A percentile compares a stretch with the other conserved stretches of the same genome.
phyloP scores from a whole-genome alignment of 148 eudicot species.

The Chenopodium quinoa region DNA sequence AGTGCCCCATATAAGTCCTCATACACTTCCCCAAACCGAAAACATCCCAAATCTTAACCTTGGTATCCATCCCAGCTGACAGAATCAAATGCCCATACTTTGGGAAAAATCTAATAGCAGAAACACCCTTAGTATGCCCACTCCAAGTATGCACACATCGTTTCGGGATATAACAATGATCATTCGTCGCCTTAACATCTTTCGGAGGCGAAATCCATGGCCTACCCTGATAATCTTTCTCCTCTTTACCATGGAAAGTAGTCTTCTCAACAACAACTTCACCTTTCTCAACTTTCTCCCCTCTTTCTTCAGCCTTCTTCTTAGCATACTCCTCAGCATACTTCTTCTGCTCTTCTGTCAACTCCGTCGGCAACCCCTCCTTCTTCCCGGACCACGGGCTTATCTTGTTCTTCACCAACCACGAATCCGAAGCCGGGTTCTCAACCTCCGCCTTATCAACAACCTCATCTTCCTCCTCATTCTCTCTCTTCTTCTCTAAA shows the following conservation, averaged over 20 bases:
- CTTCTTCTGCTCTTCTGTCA: constrained; percentile 94
- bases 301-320: constrained; percentile 72
- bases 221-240: constrained; percentile 91
- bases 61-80: constrained; percentile 87
- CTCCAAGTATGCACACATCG: constrained; percentile 89
- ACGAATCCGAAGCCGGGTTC: constrained; percentile 68
- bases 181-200: constrained; percentile 68
- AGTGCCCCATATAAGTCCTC: constrained; percentile 97
- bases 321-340: constrained; percentile 86
- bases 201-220: constrained; percentile 92
- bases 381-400: constrained; percentile 94
- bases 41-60: constrained; percentile 97
- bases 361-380: constrained; percentile 55
- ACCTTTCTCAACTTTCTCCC: constrained; percentile 55
- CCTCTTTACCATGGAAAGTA: constrained; percentile 91
- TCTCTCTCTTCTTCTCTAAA: constrained; percentile 53
- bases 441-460: constrained; percentile 40
- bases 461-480: constrained; percentile 22
- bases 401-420: constrained; percentile 69
- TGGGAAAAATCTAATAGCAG: constrained; percentile 89
- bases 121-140: constrained; percentile 91
- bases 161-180: constrained; percentile 93
- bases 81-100: constrained; percentile 81
- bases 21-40: constrained; percentile 83
- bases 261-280: constrained; percentile 61